Base-by-base conservation (phyloP, 257 asterid species). In the Ocimum tenuiflorum region DNA sequence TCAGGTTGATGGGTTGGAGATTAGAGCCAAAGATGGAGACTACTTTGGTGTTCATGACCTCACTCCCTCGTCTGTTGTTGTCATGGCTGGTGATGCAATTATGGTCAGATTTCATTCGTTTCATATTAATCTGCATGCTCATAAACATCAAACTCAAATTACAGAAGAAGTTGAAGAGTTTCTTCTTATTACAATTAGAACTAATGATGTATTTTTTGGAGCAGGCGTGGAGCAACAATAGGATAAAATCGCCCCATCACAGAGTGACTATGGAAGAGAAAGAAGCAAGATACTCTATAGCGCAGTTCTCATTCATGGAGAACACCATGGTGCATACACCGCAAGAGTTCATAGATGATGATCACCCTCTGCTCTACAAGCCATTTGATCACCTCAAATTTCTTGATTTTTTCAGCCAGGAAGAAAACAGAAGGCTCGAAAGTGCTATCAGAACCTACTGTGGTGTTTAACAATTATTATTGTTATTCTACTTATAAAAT, bases 31-130 rank as follows among this genome's bases (percentile, higher is more conserved):
- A 50, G 90, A 88, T 27, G 96, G 96, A 0, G 73, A 82, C 4
- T 86, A 90, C 88, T 84, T 86, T 42, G 38, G 61, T 20, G 96
- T 86, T 70, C 65, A 24, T 33, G 75, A 64, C 8, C 81, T 82
- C 42, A 68, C 87, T 6, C 81, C 83, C 48, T 81, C 86, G 1
- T 80, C 88, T 22, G 6, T 86, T 11, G 77, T 88, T 9, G 92
- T 88, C 76, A 84, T 88, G 91, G 96, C 96, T 0, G 96, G 95
- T 0, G 96, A 88, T 27, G 96, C 88, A 0, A 79, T 86, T 22
- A 82, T 84, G 95, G 95, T 88, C 14, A 41, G 80, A 13, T 67
- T 29, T 36, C 11, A 22, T 3, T 12, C 24, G 12, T 8, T 31
- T 33, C 15, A n/a, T n/a, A n/a, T n/a, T n/a, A n/a, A n/a, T n/a